Conservation (phyloP, 2,329 filamentous ascomycete genomes). For the Colletotrichum higginsianum region DNA sequence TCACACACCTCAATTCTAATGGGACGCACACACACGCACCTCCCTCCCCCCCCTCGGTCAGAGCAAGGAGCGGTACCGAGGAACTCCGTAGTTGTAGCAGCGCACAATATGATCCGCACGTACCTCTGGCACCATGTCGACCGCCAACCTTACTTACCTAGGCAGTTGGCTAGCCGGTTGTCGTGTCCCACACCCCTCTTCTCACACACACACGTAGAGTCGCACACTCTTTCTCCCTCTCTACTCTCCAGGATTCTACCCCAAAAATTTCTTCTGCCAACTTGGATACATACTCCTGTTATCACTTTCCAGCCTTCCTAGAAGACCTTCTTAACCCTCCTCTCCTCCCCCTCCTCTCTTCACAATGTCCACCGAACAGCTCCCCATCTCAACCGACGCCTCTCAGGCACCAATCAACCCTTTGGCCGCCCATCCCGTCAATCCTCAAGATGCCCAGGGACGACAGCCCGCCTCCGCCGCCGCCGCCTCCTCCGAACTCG, state of each 20-base stretch:
- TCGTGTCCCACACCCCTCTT: conserved; percentile 38
- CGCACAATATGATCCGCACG: conserved; percentile 28
- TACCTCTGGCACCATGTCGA: conserved; percentile 30
- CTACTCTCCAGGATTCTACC: conserved; percentile 43
- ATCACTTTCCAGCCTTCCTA: conserved; percentile 43
- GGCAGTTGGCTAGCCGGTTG: conserved; percentile 20
- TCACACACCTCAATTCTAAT: conserved; percentile 34
- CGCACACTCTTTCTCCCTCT: conserved; percentile 13
- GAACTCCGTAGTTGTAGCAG: conserved; percentile 34
- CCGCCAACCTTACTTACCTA: conserved; percentile 12
- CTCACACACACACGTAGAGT: conserved; percentile 14
- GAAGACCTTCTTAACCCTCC: conserved; percentile 43
- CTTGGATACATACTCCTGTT: conserved; percentile 41
- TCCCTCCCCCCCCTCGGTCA: conserved; percentile 18
- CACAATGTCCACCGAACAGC: conserved; percentile 52
- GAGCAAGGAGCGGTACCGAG: conserved; percentile 22
- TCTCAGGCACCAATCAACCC: conserved; percentile 47
- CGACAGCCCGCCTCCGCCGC: conserved; percentile 74
- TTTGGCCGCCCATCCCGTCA: conserved; percentile 52
- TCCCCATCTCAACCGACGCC: conserved; percentile 35
- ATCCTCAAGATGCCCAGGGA: conserved; percentile 71
- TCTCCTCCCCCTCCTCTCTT: conserved; percentile 50
- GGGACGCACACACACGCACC: conserved; percentile 12
- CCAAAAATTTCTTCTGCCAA: conserved; percentile 44
- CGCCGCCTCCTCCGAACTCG: conserved; percentile 75